Conservation (phyloP, 129 eudicot species). For the Escallonia rubra region DNA sequence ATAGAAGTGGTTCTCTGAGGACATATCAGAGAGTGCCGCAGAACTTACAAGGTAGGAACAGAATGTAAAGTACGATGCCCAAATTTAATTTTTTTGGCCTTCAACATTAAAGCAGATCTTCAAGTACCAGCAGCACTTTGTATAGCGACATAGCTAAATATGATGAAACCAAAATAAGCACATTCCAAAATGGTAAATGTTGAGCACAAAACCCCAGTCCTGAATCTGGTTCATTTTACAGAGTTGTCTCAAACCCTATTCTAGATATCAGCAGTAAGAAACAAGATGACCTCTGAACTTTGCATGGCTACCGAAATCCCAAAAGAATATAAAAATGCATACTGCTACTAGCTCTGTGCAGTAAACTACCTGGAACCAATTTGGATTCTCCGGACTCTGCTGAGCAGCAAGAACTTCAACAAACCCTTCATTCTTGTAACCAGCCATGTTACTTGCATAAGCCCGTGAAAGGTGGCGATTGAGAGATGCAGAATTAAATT, state of each 20-base stretch:
- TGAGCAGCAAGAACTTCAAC: slow-evolving; percentile 99
- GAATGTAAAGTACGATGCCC: too few relatives aligned
- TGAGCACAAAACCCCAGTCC: neutral
- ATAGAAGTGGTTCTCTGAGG: too few relatives aligned
- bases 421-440: slow-evolving; percentile 97
- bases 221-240: neutral
- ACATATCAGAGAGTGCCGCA: too few relatives aligned
- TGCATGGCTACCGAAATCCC: neutral
- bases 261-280: neutral
- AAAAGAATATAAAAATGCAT: neutral
- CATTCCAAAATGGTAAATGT: too few relatives aligned
- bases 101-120: too few relatives aligned
- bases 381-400: slow-evolving; percentile 98
- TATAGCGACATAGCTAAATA: too few relatives aligned
- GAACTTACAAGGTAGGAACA: too few relatives aligned
- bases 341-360: neutral
- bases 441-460: slow-evolving; percentile 96
- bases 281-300: neutral
- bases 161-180: too few relatives aligned
- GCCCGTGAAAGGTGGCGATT: slow-evolving; percentile 98
- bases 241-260: neutral
- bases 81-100: too few relatives aligned
- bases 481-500: slow-evolving; percentile 95
- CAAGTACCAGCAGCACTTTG: too few relatives aligned
- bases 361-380: slow-evolving; percentile 86